A percentile compares a stretch with the other conserved stretches of the same genome.
These are phyloP conservation scores for Nectriaceae sp. DNA, from an alignment of 2,329 filamentous ascomycete genomes.

Conservation along the genomic window DNA sequence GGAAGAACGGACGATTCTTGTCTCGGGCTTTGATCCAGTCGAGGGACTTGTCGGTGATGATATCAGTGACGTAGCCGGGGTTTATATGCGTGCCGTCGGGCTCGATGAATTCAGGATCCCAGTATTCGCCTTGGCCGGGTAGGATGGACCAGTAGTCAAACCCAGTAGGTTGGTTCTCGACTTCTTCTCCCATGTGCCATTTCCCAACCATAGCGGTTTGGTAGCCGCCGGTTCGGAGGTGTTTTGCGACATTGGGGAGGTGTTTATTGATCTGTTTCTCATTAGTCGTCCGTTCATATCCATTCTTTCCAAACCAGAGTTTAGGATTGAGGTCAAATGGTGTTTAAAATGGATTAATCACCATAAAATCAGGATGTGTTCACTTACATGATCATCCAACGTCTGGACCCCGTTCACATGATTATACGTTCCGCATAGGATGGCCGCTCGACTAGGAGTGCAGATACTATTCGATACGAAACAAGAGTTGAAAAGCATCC, in stretches of 20 bases:
- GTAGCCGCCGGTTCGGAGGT: conserved; percentile 47
- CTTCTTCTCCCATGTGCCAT: conserved; percentile 54
- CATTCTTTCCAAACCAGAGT: too few species aligned
- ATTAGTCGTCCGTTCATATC: too few species aligned
- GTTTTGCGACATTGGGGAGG: conserved; percentile 53
- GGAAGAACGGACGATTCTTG: conserved; percentile 48
- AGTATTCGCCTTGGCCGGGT: conserved; percentile 54
- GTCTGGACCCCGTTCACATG: conserved; percentile 56
- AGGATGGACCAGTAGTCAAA: conserved; percentile 56
- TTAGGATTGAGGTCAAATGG: too few species aligned
- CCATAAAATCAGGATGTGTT: not conserved
- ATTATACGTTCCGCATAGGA: conserved; percentile 52
- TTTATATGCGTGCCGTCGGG: conserved; percentile 32
- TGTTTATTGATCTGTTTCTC: conserved; percentile 45
- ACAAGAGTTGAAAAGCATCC: conserved; percentile 54
- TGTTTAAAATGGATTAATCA: not conserved
- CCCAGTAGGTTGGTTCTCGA: conserved; percentile 46
- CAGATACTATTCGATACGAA: conserved; percentile 57
- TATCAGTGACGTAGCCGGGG: conserved; percentile 51
- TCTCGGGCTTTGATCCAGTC: conserved; percentile 40
- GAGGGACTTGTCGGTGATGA: conserved; percentile 53
- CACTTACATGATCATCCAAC: conserved; percentile 39
- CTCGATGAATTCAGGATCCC: conserved; percentile 52
- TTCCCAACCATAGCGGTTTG: conserved; percentile 56
- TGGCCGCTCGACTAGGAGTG: conserved; percentile 52